Percentiles rank a stretch among this genome's conserved stretches.
These are phyloP conservation scores for Didymella segeticola DNA, from an alignment of 2,329 filamentous ascomycete species.

Conservation along the genomic window DNA sequence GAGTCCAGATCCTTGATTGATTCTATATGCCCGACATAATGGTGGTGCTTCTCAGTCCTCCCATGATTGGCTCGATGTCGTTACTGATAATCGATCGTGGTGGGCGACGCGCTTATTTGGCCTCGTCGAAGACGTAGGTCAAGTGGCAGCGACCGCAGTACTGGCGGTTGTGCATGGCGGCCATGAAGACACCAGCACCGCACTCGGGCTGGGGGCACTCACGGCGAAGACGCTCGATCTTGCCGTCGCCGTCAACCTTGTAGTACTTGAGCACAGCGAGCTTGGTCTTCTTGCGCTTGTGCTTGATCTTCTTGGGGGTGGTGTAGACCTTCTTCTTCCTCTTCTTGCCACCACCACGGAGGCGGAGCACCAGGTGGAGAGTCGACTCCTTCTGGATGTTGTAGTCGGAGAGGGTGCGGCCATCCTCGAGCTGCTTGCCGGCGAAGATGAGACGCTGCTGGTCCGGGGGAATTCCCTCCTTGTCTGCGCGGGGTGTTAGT, in stretches of 20 bases:
- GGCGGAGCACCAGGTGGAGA: conserved; percentile 95
- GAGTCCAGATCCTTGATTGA: conserved; percentile 35
- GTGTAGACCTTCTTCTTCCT: conserved; percentile 99
- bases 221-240: conserved; percentile 98
- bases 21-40: conserved; percentile 35
- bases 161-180: conserved; percentile 99
- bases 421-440: conserved; percentile 99
- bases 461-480: conserved; percentile 99
- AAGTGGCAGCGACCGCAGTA: conserved; percentile 83
- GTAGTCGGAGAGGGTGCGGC: conserved; percentile 98
- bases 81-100: conserved; percentile 35
- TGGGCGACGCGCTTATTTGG: conserved; percentile 55
- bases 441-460: conserved; percentile 99
- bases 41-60: conserved; percentile 33
- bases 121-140: conserved; percentile 74
- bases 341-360: conserved; percentile 95
- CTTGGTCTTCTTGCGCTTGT: conserved; percentile 99
- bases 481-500: conserved; percentile 72
- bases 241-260: conserved; percentile 99
- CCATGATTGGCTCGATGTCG: conserved; percentile 34
- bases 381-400: conserved; percentile 99
- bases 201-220: conserved; percentile 89
- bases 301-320: conserved; percentile 99
- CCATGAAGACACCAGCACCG: conserved; percentile 99
- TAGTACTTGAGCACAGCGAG: conserved; percentile 99